These are phyloP conservation scores for Geotrichum klebahnii DNA, from an alignment of 1,139 yeast species.

Conservation along the genomic window DNA sequence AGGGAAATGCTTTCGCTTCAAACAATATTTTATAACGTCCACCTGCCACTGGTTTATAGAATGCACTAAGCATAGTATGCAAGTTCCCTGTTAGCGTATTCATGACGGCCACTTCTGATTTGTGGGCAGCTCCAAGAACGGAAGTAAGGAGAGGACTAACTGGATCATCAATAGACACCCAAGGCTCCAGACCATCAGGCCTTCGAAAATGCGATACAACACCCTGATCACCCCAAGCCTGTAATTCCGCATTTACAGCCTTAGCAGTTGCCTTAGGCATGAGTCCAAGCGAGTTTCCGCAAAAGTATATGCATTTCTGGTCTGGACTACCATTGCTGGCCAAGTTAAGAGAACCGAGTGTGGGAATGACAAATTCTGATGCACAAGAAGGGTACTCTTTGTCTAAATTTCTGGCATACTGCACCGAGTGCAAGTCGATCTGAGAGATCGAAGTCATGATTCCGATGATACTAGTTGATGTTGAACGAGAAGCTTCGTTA, in stretches of 20 bases:
- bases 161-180: constrained; percentile 85
- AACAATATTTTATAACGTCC: constrained; percentile 65
- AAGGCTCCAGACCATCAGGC: constrained; percentile 47
- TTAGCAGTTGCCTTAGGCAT: constrained; percentile 65
- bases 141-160: constrained; percentile 64
- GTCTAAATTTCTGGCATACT: constrained; percentile 39
- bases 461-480: neutral
- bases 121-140: constrained; percentile 65
- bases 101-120: constrained; percentile 75
- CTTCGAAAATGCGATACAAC: constrained; percentile 81
- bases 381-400: constrained; percentile 40
- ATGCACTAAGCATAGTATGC: constrained; percentile 67
- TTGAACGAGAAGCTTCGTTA: no score
- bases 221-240: constrained; percentile 76
- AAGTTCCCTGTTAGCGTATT: constrained; percentile 80
- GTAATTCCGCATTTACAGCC: constrained; percentile 62
- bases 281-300: constrained; percentile 89
- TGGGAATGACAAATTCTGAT: constrained; percentile 56
- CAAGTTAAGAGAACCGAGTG: constrained; percentile 46
- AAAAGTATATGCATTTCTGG: constrained; percentile 53
- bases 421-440: neutral
- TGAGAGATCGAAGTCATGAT: neutral
- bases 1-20: constrained; percentile 86
- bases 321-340: constrained; percentile 16
- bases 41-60: constrained; percentile 60